Percentiles rank a stretch among this genome's conserved stretches.
Conservation (phyloP, 2,329 filamentous ascomycete species). For the Metarhizium humberi region DNA sequence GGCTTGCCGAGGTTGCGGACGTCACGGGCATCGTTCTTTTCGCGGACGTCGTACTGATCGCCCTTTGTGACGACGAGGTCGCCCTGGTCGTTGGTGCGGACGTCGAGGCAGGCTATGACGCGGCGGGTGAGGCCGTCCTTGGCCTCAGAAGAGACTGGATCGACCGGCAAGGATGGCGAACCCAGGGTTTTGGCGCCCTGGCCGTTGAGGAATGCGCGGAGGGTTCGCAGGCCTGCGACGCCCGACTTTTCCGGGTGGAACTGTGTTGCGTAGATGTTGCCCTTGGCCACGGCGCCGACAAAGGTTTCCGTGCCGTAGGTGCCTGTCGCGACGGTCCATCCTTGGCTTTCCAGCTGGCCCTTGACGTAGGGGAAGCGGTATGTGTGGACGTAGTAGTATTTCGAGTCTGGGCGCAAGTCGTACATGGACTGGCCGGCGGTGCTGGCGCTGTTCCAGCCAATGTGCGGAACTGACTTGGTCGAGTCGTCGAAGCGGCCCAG, state of each 20-base stretch:
- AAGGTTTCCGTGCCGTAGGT: slow-evolving; percentile 85
- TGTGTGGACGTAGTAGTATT: slow-evolving; percentile 98
- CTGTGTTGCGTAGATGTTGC: slow-evolving; percentile 83
- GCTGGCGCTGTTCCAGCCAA: slow-evolving; percentile 93
- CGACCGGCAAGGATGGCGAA: slow-evolving; percentile 2
- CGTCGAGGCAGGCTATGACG: slow-evolving; percentile 92
- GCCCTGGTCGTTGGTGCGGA: slow-evolving; percentile 85
- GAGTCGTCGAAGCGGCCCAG: slow-evolving; percentile 69
- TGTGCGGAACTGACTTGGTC: slow-evolving; percentile 91
- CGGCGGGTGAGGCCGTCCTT: slow-evolving; percentile 75
- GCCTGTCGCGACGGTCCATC: slow-evolving; percentile 88
- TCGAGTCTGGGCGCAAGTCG: slow-evolving; percentile 69
- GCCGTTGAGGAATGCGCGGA: slow-evolving; percentile 81
- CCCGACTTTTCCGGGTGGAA: slow-evolving; percentile 98
- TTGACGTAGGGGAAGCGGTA: slow-evolving; percentile 72
- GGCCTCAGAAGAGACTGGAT: slow-evolving; percentile 12
- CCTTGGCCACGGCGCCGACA: slow-evolving; percentile 77
- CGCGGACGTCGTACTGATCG: slow-evolving; percentile 96
- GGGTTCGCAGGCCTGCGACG: slow-evolving; percentile 71
- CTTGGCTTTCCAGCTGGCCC: slow-evolving; percentile 66
- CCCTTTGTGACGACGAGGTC: slow-evolving; percentile 97
- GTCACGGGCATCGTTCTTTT: slow-evolving; percentile 56
- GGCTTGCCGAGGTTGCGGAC: slow-evolving; percentile 96
- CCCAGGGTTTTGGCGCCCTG: slow-evolving; percentile 44
- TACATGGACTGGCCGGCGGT: slow-evolving; percentile 54